Evolutionary conservation across 2,329 filamentous ascomycete species (phyloP).

Genomic region (Trichophyton mentagrophytes): DNA sequence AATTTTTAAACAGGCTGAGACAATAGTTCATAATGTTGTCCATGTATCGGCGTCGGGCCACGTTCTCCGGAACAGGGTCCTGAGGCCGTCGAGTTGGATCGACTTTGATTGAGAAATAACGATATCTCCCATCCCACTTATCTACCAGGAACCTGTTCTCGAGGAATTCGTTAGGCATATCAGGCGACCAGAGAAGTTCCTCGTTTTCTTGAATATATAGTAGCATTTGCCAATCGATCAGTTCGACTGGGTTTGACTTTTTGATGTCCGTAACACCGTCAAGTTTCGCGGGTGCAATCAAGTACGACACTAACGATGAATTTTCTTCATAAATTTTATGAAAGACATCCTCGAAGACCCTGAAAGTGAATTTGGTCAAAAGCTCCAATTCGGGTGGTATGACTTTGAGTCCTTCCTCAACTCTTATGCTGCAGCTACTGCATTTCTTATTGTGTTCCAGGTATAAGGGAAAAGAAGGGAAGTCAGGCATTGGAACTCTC

Average conservation of each 20-base stretch:
- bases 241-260: constrained; percentile 6
- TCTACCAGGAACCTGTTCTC: constrained; percentile 44
- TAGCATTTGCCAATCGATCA: constrained; percentile 36
- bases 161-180: constrained; percentile 30
- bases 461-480: constrained; percentile 60
- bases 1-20: constrained; percentile 57
- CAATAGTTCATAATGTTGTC: constrained; percentile 72
- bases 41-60: constrained; percentile 32
- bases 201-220: constrained; percentile 24
- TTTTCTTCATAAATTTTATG: constrained; percentile 67
- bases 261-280: background rate
- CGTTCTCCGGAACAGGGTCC: constrained; percentile 23
- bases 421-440: constrained; percentile 39
- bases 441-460: constrained; percentile 53
- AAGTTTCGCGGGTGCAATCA: constrained; percentile 49
- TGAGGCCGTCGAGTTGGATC: constrained; percentile 23
- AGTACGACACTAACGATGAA: constrained; percentile 61
- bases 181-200: constrained; percentile 35
- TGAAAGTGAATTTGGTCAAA: constrained; percentile 61
- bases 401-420: constrained; percentile 33
- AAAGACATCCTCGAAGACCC: constrained; percentile 71
- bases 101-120: constrained; percentile 40
- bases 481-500: constrained; percentile 46
- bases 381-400: constrained; percentile 36
- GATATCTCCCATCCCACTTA: constrained; percentile 43